phyloP scores from a whole-genome alignment of 371 early-diverging fungal genomes.

The Haplosporangium sp. region DNA sequence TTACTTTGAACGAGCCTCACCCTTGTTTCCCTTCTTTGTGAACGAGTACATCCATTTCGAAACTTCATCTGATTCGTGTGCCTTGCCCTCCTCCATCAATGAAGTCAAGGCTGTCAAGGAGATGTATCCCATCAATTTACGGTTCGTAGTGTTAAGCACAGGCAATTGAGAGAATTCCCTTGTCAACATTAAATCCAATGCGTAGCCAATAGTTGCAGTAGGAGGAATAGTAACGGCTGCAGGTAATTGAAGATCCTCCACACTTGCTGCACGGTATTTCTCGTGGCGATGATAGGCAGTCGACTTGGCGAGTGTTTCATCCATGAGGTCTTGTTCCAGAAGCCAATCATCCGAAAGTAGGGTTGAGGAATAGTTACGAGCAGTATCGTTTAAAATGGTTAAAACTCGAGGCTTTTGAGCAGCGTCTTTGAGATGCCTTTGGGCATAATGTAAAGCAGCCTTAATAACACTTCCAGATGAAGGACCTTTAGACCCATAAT shows the following conservation, averaged over 20 bases:
- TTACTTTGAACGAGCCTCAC: slow-evolving; percentile 35
- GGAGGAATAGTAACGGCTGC: slow-evolving; percentile 82
- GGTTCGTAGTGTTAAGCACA: slow-evolving; percentile 70
- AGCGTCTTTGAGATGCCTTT: slow-evolving; percentile 16
- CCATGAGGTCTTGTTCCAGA: slow-evolving; percentile 78
- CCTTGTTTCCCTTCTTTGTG: slow-evolving; percentile 53
- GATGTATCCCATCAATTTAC: slow-evolving; percentile 85
- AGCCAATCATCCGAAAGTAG: slow-evolving; percentile 83
- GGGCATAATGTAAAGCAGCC: slow-evolving; percentile 70
- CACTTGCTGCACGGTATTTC: slow-evolving; percentile 81
- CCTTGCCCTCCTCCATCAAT: slow-evolving; percentile 65
- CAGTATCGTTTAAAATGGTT: slow-evolving; percentile 79
- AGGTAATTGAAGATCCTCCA: slow-evolving; percentile 89
- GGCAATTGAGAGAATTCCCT: slow-evolving; percentile 91
- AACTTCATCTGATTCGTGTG: slow-evolving; percentile 62
- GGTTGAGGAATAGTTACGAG: slow-evolving; percentile 76
- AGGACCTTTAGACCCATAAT: slow-evolving; percentile 57
- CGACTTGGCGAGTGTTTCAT: slow-evolving; percentile 69
- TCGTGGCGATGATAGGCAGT: slow-evolving; percentile 70
- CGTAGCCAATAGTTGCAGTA: slow-evolving; percentile 66
- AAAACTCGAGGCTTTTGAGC: slow-evolving; percentile 55
- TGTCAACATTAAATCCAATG: slow-evolving; percentile 83
- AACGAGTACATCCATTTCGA: slow-evolving; percentile 76
- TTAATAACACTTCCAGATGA: slow-evolving; percentile 80
- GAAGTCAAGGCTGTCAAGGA: slow-evolving; percentile 75